Evolutionary conservation across 257 asterid genomes (phyloP).

Genomic region (Buddleja alternifolia): DNA sequence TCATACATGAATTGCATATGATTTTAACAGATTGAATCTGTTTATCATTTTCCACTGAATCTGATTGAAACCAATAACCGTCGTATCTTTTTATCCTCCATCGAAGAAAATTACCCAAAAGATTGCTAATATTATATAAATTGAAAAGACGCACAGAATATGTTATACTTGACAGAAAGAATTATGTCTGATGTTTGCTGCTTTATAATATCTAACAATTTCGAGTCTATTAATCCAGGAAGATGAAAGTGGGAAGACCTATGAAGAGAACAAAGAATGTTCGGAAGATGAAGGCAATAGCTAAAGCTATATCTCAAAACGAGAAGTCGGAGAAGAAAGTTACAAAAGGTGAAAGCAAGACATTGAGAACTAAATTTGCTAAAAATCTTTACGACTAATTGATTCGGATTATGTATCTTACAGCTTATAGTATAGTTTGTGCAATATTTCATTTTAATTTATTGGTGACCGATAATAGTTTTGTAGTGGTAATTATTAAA

Average conservation of each 20-base stretch:
- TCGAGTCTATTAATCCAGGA: constrained; percentile 43
- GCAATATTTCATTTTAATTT: neutral
- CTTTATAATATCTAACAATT: neutral
- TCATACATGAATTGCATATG: neutral
- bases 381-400: constrained; percentile 60
- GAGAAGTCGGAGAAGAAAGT: constrained; percentile 56
- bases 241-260: constrained; percentile 50
- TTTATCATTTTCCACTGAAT: too few species aligned
- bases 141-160: neutral
- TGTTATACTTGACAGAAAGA: neutral
- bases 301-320: constrained; percentile 56
- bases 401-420: neutral
- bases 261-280: constrained; percentile 74
- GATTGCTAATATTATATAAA: too few species aligned
- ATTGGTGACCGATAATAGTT: neutral
- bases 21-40: neutral
- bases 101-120: neutral
- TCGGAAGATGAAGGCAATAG: constrained; percentile 69
- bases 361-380: constrained; percentile 53
- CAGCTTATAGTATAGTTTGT: neutral
- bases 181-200: constrained; percentile 3
- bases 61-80: too few species aligned
- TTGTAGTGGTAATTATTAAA: neutral
- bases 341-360: constrained; percentile 58
- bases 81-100: too few species aligned